Evolutionary conservation across 2,329 filamentous ascomycete genomes (phyloP), one percentile per base, ranked within the genome.

Genomic region (Graphilbum sp.): DNA sequence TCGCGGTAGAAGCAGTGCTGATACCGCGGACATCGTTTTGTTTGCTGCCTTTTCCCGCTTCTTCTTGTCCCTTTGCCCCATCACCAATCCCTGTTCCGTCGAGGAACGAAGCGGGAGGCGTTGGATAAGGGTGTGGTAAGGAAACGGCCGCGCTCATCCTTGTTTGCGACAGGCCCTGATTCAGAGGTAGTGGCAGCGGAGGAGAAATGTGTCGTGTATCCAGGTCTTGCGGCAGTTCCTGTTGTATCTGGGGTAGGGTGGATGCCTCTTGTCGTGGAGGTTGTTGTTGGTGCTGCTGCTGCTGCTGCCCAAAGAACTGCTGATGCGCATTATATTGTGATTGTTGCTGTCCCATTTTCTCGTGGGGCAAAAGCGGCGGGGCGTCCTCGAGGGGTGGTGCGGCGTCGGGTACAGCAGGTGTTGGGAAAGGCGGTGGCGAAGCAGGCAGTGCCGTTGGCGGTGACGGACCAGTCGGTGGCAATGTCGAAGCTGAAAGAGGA

Each of bases 31-130:
- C n/a, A n/a, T 35, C 24, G 29, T 34, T 24, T 20, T 40, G 27
- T 18, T 39, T 43, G 15, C 23, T 33, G 33, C 31, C 24, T 37
- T 7, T 34, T 15, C 31, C 30, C 13, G n/a, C 36, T 4, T 36
- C 33, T 19, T 34, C n/a, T 12, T 41, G 25, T 25, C 15, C 21
- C 6, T 11, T 24, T 11, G 17, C 25, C 3, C 32, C 21, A 18
- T 19, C 34, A 16, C 41, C 39, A 11, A 29, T 27, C 18, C 34
- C 42, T n/a, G 24, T 32, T 7, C 20, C 39, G 13, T 30, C 41
- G 11, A 61, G 60, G 49, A 67, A 50, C 27, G 62, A 75, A 46
- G 59, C 59, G 46, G 70, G 69, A 53, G 72, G 71, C 46, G 70
- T 75, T 50, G 69, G 70, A 55, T 72, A 74, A 46, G 62, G 53